Percentiles rank a stretch among this genome's conserved stretches.
Conservation (phyloP, 2,329 filamentous ascomycete genomes). For the Fusarium virguliforme region DNA sequence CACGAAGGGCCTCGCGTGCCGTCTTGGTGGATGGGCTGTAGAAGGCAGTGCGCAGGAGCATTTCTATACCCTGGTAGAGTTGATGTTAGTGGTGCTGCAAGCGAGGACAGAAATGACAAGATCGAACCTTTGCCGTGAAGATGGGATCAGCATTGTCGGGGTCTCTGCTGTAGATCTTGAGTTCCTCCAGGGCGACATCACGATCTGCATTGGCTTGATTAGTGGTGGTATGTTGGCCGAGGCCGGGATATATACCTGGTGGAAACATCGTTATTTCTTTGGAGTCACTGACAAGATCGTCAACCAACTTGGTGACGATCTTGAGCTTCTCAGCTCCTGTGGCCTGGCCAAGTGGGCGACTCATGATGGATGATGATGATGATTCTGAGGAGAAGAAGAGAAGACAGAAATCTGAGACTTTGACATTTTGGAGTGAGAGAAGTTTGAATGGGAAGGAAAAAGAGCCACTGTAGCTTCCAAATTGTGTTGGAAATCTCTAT, state of each 20-base stretch:
- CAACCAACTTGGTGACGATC: slow-evolving; percentile 77
- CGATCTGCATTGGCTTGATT: slow-evolving; percentile 67
- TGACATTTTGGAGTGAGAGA: no score
- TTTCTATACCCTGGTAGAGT: slow-evolving; percentile 77
- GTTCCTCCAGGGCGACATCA: slow-evolving; percentile 73
- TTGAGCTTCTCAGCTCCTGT: slow-evolving; percentile 73
- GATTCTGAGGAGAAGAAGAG: neutral
- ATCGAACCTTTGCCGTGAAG: slow-evolving; percentile 81
- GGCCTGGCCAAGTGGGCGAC: slow-evolving; percentile 51
- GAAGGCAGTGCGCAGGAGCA: slow-evolving; percentile 81
- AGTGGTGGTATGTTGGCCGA: slow-evolving; percentile 19
- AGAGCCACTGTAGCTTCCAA: neutral
- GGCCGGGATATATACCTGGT: slow-evolving; percentile 63
- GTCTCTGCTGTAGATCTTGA: slow-evolving; percentile 79
- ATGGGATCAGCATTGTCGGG: slow-evolving; percentile 83
- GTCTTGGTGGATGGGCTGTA: slow-evolving; percentile 74
- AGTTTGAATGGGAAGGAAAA: neutral
- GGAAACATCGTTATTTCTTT: slow-evolving; percentile 71
- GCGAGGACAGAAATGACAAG: neutral
- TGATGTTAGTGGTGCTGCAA: slow-evolving; percentile 28
- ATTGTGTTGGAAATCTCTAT: neutral
- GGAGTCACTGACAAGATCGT: slow-evolving; percentile 75
- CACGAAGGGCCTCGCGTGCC: slow-evolving; percentile 83
- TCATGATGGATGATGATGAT: slow-evolving; percentile 45
- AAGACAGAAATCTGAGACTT: no score